Percentiles rank a stretch among this genome's conserved stretches.
phyloP scores from a whole-genome alignment of 257 asterid species.

The Cruciata laevipes region DNA sequence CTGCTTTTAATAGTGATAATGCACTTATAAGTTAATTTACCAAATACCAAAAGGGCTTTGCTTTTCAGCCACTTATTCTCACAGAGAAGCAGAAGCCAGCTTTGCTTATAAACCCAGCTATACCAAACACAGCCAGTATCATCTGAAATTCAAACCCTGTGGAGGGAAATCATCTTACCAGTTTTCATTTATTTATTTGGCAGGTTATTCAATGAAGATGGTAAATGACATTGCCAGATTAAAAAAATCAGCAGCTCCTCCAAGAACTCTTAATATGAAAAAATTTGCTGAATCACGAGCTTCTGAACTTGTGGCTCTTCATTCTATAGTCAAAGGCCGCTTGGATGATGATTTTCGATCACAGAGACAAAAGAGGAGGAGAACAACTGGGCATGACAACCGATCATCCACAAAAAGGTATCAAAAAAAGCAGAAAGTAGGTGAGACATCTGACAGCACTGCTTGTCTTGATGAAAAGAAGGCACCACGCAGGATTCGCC shows the following conservation, averaged over 20 bases:
- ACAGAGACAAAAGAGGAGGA: slow-evolving; percentile 66
- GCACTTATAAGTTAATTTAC: too few relatives aligned
- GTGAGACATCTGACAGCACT: slow-evolving; percentile 14
- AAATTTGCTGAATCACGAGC: slow-evolving; percentile 77
- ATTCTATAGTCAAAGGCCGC: slow-evolving; percentile 51
- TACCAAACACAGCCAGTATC: too few relatives aligned
- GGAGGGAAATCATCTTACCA: too few relatives aligned
- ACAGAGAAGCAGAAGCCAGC: too few relatives aligned
- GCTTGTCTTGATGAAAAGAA: slow-evolving; percentile 30
- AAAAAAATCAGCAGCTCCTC: slow-evolving; percentile 39
- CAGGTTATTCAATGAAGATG: slow-evolving; percentile 5
- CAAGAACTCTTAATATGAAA: slow-evolving; percentile 56
- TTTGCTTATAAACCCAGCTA: too few relatives aligned
- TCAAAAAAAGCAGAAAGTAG: slow-evolving; percentile 37
- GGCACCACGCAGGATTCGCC: slow-evolving; percentile 54
- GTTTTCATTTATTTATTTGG: background rate
- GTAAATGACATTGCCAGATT: slow-evolving; percentile 23
- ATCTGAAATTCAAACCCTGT: background rate
- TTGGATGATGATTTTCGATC: slow-evolving; percentile 53
- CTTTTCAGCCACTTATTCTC: too few relatives aligned
- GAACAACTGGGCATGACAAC: slow-evolving; percentile 71
- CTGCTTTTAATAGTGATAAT: too few relatives aligned
- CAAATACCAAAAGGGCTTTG: too few relatives aligned
- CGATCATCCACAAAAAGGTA: slow-evolving; percentile 38
- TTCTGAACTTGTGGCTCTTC: slow-evolving; percentile 64